phyloP scores from a whole-genome alignment of 2,329 filamentous ascomycete species.

The Cladophialophora immunda region DNA sequence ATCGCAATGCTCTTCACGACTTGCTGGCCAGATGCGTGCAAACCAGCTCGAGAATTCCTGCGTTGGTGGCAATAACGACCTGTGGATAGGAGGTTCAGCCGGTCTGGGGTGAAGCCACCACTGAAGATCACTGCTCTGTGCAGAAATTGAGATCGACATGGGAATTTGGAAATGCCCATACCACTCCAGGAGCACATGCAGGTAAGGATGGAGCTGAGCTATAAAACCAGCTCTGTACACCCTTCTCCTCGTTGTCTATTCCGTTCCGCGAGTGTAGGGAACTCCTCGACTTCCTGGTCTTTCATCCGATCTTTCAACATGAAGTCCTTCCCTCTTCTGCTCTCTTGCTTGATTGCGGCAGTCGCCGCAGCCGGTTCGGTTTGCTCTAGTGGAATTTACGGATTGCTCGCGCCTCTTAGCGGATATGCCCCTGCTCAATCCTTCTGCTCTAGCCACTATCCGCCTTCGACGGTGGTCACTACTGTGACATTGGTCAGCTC shows the following conservation, averaged over 20 bases:
- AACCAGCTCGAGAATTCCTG: not conserved
- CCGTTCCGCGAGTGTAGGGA: not conserved
- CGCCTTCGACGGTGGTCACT: not conserved
- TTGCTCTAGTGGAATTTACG: conserved; percentile 5
- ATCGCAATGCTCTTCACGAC: not conserved
- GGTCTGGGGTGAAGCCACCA: not conserved
- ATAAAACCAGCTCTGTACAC: not conserved
- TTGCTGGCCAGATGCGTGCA: not conserved
- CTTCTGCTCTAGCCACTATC: conserved; percentile 1
- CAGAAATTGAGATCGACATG: conserved; percentile 2
- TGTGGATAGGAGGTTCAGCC: not conserved
- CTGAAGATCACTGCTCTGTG: not conserved
- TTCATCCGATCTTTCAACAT: not conserved
- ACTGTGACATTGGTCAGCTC: not conserved
- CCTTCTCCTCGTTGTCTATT: not conserved
- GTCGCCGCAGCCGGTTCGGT: not conserved
- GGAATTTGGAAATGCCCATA: not conserved
- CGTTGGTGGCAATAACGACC: not conserved
- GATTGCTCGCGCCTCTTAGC: not conserved
- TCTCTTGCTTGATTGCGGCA: not conserved
- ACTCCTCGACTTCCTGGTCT: not conserved
- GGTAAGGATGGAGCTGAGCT: not conserved
- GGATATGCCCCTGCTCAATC: conserved; percentile 3
- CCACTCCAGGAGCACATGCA: not conserved
- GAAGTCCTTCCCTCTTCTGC: not conserved